Evolutionary conservation across 1,284 basidiomycete species (phyloP).

Genomic region (Sanghuangporus sanghuang): DNA sequence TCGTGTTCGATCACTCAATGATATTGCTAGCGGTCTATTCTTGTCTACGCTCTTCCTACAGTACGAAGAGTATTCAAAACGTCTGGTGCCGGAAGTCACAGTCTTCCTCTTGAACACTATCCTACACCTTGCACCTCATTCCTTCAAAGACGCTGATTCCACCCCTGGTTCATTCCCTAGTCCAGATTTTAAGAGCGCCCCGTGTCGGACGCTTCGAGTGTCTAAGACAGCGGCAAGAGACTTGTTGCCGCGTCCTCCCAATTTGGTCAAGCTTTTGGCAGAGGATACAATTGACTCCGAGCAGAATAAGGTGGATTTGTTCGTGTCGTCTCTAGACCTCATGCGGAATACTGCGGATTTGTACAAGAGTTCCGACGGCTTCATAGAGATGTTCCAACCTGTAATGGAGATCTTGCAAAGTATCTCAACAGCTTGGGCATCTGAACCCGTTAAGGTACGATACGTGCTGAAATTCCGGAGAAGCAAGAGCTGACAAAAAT

Average conservation of each 20-base stretch:
- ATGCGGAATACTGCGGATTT: constrained; percentile 65
- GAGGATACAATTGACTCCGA: constrained; percentile 34
- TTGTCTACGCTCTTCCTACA: constrained; percentile 79
- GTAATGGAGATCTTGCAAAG: constrained; percentile 53
- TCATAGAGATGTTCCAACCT: constrained; percentile 80
- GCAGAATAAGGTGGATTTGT: constrained; percentile 63
- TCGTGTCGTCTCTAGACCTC: constrained; percentile 59
- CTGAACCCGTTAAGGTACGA: constrained; percentile 4
- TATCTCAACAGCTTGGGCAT: constrained; percentile 31
- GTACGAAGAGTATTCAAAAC: constrained; percentile 82
- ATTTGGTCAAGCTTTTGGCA: constrained; percentile 41
- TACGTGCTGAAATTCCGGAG: neutral
- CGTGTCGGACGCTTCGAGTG: constrained; percentile 37
- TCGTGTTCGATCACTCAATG: constrained; percentile 69
- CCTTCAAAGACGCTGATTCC: constrained; percentile 39
- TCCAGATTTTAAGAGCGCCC: constrained; percentile 61
- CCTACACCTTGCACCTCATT: constrained; percentile 68
- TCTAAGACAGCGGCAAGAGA: constrained; percentile 37
- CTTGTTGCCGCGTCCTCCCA: constrained; percentile 37
- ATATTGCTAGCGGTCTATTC: constrained; percentile 86
- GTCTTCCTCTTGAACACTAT: constrained; percentile 76
- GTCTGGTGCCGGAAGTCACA: constrained; percentile 85
- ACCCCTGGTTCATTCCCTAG: constrained; percentile 65
- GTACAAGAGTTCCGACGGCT: constrained; percentile 76
- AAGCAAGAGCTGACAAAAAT: constrained; percentile 17